A percentile compares a stretch with the other conserved stretches of the same genome.
These are phyloP conservation scores for Wickerhamomyces mucosus DNA, from an alignment of 805 yeast genomes.

Conservation along the genomic window DNA sequence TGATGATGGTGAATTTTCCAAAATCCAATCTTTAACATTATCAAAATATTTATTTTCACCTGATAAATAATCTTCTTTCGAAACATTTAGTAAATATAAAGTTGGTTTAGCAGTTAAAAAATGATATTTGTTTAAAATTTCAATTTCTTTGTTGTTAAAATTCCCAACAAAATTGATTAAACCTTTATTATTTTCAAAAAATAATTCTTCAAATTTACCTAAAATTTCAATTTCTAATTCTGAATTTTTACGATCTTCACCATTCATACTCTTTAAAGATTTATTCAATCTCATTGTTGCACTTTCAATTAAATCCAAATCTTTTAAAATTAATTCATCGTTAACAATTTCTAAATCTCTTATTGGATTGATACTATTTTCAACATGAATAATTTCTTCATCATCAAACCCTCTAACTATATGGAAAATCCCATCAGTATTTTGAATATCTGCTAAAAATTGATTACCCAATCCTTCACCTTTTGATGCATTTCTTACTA, in stretches of 20 bases:
- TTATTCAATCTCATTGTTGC: slow-evolving; percentile 43
- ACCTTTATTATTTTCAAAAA: slow-evolving; percentile 49
- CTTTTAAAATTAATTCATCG: slow-evolving; percentile 71
- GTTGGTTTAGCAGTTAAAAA: slow-evolving; percentile 87
- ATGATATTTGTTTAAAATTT: slow-evolving; percentile 58
- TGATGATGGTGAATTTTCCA: slow-evolving; percentile 56
- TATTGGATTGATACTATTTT: slow-evolving; percentile 61
- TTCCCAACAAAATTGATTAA: slow-evolving; percentile 44
- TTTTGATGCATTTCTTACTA: slow-evolving; percentile 71
- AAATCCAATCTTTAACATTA: slow-evolving; percentile 57
- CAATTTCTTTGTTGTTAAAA: slow-evolving; percentile 60
- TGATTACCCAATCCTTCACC: slow-evolving; percentile 83
- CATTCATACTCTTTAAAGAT: slow-evolving; percentile 28
- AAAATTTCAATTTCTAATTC: slow-evolving; percentile 29
- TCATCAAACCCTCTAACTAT: slow-evolving; percentile 70
- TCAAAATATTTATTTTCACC: slow-evolving; percentile 41
- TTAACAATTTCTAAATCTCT: slow-evolving; percentile 68
- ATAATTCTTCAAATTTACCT: slow-evolving; percentile 33
- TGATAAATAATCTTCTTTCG: slow-evolving; percentile 53
- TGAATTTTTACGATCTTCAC: slow-evolving; percentile 39
- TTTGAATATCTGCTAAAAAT: slow-evolving; percentile 67
- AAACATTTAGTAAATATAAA: slow-evolving; percentile 64
- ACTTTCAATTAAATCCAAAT: slow-evolving; percentile 58
- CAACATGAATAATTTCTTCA: slow-evolving; percentile 70
- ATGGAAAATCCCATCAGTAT: slow-evolving; percentile 76